These are phyloP conservation scores for Teratosphaeria zuluensis DNA, from an alignment of 2,329 filamentous ascomycete species.

Conservation along the genomic window DNA sequence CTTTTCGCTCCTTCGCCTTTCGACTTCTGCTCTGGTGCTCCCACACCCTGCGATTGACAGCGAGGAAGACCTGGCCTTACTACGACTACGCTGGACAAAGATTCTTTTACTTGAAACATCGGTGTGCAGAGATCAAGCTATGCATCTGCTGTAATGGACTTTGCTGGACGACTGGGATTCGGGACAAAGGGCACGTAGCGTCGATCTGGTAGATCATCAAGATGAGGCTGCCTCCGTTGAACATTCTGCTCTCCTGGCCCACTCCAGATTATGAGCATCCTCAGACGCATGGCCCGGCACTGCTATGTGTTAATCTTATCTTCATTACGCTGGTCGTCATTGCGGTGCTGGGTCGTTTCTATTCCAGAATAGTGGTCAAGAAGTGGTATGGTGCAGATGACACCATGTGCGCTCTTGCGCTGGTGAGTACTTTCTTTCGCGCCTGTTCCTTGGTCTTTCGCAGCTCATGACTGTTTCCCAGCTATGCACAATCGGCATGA, in stretches of 20 bases:
- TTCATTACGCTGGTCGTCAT: constrained; percentile 29
- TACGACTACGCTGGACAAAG: neutral
- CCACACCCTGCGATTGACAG: neutral
- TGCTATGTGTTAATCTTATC: constrained; percentile 31
- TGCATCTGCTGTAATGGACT: neutral
- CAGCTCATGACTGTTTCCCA: constrained; percentile 5
- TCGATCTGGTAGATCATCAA: neutral
- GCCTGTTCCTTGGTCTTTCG: no score
- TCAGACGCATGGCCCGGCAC: constrained; percentile 28
- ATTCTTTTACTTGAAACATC: neutral
- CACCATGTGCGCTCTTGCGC: constrained; percentile 30
- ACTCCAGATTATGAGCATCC: constrained; percentile 34
- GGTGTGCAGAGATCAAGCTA: neutral
- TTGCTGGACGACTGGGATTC: neutral
- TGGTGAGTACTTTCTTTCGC: constrained; percentile 18
- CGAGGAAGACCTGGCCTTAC: neutral
- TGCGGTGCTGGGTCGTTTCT: constrained; percentile 29
- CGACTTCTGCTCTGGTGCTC: neutral
- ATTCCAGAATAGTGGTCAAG: constrained; percentile 32
- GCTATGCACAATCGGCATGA: constrained; percentile 31
- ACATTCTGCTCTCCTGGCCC: constrained; percentile 30
- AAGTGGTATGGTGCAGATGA: constrained; percentile 36
- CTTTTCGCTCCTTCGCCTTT: neutral
- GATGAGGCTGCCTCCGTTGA: constrained; percentile 20
- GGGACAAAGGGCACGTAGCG: neutral